Percentiles rank a stretch among this genome's conserved stretches.
Evolutionary conservation across 352 stramenopile genomes (phyloP).

Genomic region (Phytopythium vexans): DNA sequence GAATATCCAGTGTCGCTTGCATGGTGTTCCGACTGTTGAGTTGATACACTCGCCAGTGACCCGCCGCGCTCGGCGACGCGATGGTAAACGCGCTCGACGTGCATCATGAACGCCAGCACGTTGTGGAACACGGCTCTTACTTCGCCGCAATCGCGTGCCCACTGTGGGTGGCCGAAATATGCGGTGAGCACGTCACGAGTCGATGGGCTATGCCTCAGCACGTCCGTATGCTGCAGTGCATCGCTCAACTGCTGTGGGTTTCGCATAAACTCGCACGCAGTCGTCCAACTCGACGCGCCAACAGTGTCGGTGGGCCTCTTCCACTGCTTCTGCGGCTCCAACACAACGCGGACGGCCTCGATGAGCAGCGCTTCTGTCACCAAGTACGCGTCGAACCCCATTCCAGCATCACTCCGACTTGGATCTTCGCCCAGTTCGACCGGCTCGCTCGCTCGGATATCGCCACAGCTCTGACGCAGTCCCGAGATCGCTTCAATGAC

Average conservation of each 20-base stretch:
- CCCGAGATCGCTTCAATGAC: conserved; percentile 18
- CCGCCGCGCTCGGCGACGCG: conserved; percentile 25
- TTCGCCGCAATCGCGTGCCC: conserved; percentile 23
- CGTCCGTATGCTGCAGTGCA: conserved; percentile 10
- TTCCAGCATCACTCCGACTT: conserved; percentile 8
- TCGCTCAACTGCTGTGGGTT: conserved; percentile 22
- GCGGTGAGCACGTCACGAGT: conserved; percentile 22
- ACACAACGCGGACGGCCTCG: conserved; percentile 37
- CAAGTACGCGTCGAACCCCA: conserved; percentile 57
- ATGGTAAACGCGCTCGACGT: conserved; percentile 28
- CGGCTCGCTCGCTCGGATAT: conserved; percentile 13
- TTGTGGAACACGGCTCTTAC: conserved; percentile 24
- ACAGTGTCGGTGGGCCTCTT: conserved; percentile 40
- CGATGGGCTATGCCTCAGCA: conserved; percentile 1
- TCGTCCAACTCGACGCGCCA: conserved; percentile 53
- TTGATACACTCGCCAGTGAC: conserved; percentile 4
- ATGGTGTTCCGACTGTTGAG: too few relatives aligned
- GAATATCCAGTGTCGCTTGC: too few relatives aligned
- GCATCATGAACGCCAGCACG: conserved; percentile 37
- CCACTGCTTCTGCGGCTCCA: conserved; percentile 38
- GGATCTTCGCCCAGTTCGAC: conserved; percentile 9
- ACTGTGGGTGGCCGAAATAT: conserved; percentile 34
- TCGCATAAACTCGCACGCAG: conserved; percentile 36
- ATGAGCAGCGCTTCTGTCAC: conserved; percentile 57
- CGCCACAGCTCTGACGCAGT: conserved; percentile 11